Evolutionary conservation across 2,329 filamentous ascomycete species (phyloP).

Genomic region (Ceratocystis eucalypticola): DNA sequence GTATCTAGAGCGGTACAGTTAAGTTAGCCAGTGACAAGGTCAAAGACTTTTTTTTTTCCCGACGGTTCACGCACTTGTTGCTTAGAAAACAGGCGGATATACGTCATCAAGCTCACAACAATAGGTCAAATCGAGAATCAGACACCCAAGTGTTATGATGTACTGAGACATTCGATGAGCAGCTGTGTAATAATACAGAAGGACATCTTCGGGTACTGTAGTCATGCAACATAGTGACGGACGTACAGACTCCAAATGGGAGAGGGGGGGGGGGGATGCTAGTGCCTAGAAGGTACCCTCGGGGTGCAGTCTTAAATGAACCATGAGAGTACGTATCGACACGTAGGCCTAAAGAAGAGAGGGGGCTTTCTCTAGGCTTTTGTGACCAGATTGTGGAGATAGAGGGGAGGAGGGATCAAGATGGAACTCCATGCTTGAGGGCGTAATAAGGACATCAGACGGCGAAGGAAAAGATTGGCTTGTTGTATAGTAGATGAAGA

Average conservation of each 20-base stretch:
- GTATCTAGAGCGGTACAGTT: neutral
- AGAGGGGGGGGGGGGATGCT: neutral
- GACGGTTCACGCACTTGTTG: constrained; percentile 2
- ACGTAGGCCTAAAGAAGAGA: neutral
- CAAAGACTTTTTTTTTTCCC: neutral
- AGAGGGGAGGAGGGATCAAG: neutral
- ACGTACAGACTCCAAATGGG: neutral
- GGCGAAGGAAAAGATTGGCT: neutral
- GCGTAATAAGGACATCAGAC: neutral
- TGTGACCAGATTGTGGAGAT: neutral
- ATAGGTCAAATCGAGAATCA: constrained; percentile 1
- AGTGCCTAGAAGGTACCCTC: neutral
- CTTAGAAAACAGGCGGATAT: neutral
- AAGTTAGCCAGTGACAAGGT: neutral
- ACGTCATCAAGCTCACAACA: neutral
- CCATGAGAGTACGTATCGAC: neutral
- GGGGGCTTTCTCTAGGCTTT: neutral
- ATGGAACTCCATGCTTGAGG: neutral
- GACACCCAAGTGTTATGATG: neutral
- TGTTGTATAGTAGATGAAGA: neutral
- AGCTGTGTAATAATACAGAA: neutral
- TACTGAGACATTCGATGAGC: neutral
- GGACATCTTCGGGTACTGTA: neutral
- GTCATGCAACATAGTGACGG: neutral
- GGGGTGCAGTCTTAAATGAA: neutral